Evolutionary conservation across 768 basidiomycete genomes (phyloP).

Genomic region (Tricholoma matsutake): DNA sequence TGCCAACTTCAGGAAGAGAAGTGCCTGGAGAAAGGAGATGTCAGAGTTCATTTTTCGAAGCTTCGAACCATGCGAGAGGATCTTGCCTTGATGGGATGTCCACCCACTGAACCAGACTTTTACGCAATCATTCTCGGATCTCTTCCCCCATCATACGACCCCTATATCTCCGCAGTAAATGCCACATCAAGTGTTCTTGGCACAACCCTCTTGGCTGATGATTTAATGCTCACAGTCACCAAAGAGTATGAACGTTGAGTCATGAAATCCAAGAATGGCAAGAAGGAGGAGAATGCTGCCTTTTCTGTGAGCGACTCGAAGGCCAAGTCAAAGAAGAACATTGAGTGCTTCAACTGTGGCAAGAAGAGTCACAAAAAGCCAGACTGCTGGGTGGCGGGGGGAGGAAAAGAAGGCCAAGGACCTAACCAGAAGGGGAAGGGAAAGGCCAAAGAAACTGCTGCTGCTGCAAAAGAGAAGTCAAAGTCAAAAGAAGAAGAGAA

Average conservation of each 20-base stretch:
- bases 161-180: slow-evolving; percentile 27
- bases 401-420: too few species aligned
- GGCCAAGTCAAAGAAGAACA: slow-evolving; percentile 10
- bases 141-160: slow-evolving; percentile 31
- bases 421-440: slow-evolving; percentile 2
- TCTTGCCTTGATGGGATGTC: slow-evolving; percentile 29
- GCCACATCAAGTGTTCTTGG: slow-evolving; percentile 21
- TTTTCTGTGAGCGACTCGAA: slow-evolving; percentile 14
- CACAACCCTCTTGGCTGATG: slow-evolving; percentile 19
- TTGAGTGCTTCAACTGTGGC: slow-evolving; percentile 28
- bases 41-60: too few species aligned
- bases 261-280: slow-evolving; percentile 13
- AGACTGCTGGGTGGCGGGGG: slow-evolving; percentile 21
- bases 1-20: slow-evolving; percentile 21
- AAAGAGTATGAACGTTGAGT: slow-evolving; percentile 25
- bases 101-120: slow-evolving; percentile 28
- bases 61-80: slow-evolving; percentile 28
- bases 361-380: slow-evolving; percentile 22
- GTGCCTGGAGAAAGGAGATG: slow-evolving; percentile 30
- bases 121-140: slow-evolving; percentile 32
- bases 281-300: slow-evolving; percentile 25
- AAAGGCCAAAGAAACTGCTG: too few species aligned
- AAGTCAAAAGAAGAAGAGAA: slow-evolving; percentile 12
- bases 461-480: slow-evolving; percentile 9
- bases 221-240: slow-evolving; percentile 19